phyloP scores from a whole-genome alignment of 257 asterid genomes.

The Nicotiana paniculata region DNA sequence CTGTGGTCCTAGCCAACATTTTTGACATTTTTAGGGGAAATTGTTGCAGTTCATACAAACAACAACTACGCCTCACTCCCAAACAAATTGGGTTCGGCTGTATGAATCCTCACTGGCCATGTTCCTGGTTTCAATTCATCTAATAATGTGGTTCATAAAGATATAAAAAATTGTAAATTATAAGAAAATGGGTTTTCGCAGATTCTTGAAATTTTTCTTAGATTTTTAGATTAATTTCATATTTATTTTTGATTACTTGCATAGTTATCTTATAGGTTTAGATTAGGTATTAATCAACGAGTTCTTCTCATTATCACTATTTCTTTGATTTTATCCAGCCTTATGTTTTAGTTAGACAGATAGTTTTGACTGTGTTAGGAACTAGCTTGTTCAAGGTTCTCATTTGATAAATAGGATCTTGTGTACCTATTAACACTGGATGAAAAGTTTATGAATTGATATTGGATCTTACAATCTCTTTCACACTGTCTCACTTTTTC shows the following conservation, averaged over 20 bases:
- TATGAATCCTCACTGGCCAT: no score
- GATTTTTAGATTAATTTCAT: not conserved
- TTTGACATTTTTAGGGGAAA: not conserved
- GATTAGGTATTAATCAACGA: not conserved
- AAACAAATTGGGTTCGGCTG: no score
- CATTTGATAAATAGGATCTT: not conserved
- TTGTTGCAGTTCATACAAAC: no score
- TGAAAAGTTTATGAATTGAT: not conserved
- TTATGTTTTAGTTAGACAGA: not conserved
- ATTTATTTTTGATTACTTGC: not conserved
- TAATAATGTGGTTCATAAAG: not conserved
- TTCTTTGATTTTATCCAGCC: not conserved
- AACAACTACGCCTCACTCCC: no score
- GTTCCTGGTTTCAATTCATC: no score
- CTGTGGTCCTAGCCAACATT: not conserved
- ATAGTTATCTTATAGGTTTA: not conserved
- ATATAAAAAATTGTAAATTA: not conserved
- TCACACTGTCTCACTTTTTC: not conserved
- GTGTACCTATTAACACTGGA: not conserved
- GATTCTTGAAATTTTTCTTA: not conserved
- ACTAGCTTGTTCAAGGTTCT: not conserved
- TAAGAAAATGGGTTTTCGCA: not conserved
- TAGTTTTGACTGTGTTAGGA: not conserved
- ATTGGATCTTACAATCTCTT: not conserved
- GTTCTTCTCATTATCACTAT: not conserved